Base-by-base conservation (phyloP, 1,284 basidiomycete species). In the Ceratobasidium theobromae region DNA sequence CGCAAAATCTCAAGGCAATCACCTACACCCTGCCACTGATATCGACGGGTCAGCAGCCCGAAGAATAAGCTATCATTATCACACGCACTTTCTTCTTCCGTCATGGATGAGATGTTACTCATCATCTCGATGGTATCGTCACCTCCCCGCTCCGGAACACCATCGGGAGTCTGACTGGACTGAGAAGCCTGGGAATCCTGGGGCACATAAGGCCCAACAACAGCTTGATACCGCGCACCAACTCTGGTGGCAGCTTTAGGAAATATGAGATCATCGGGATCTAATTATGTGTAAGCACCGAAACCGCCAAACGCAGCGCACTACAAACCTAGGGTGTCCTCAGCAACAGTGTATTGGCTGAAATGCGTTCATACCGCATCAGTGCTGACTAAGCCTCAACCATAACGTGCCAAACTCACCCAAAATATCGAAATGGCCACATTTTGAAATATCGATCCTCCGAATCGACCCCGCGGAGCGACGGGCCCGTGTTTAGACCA, bases 341-440 rank as follows among this genome's bases (percentile, higher is more conserved):
- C 90, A 23, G 93, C 94, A 35, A 89, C 84, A 1, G 95, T 97
- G 77, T 95, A 89, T 77, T 91, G 84, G 12, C 92, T 94, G 72
- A 28, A 55, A 41, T 64, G 49, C 55, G 25, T n/a, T 45, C 32
- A 52, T 55, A 67, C 49, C 38, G 62, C 28, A 65, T 60, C 35
- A 54, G 46, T 46, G 21, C 46, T 16, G 18, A 3, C 40, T 33
- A 41, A 69, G 33, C 54, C 1, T 41, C 28, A 9, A 53, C 35
- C 28, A 66, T 32, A 21, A 52, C n/a, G n/a, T n/a, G n/a, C n/a
- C n/a, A 28, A 11, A 76, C 88, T 76, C 74, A 93, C 93, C 95
- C 95, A 77, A 98, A 98, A 78, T 98, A 98, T 67, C 95, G 83
- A 78, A 95, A 97, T 1, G 93, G 93, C 95, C 95, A 98, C 82